phyloP scores from a whole-genome alignment of 345 rosid genomes.

The Brassica rapa region DNA sequence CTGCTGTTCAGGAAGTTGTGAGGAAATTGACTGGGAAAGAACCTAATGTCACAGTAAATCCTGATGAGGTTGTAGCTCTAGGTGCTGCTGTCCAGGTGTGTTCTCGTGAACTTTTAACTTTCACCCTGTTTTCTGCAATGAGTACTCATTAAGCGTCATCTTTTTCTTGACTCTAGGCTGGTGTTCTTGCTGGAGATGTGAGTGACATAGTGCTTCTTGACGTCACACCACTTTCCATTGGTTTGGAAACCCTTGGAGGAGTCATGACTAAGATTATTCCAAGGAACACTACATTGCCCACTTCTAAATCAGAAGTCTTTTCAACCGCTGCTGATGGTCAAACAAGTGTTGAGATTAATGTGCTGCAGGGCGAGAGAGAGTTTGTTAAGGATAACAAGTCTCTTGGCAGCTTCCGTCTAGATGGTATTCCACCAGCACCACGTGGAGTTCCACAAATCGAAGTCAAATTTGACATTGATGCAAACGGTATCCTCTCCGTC shows the following conservation, averaged over 20 bases:
- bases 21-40: slow-evolving; percentile 90
- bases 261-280: slow-evolving; percentile 98
- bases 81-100: slow-evolving; percentile 99
- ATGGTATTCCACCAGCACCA: slow-evolving; percentile 85
- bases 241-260: slow-evolving; percentile 95
- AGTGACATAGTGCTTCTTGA: slow-evolving; percentile 92
- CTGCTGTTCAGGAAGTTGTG: slow-evolving; percentile 92
- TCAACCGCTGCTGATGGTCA: slow-evolving; percentile 99
- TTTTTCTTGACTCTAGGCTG: slow-evolving; percentile 57
- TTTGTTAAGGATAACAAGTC: slow-evolving; percentile 96
- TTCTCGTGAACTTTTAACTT: background rate
- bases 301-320: slow-evolving; percentile 97
- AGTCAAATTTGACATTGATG: slow-evolving; percentile 93
- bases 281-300: slow-evolving; percentile 88
- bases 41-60: slow-evolving; percentile 94
- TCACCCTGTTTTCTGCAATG: background rate
- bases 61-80: slow-evolving; percentile 97
- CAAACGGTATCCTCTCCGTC: slow-evolving; percentile 92
- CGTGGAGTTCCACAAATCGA: slow-evolving; percentile 95
- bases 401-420: slow-evolving; percentile 70
- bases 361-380: slow-evolving; percentile 96
- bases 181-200: slow-evolving; percentile 94
- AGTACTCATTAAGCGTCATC: background rate
- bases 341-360: slow-evolving; percentile 95
- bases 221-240: slow-evolving; percentile 83